These are phyloP conservation scores for Westerdykella aurantiaca DNA, from an alignment of 2,329 filamentous ascomycete genomes.

Conservation along the genomic window DNA sequence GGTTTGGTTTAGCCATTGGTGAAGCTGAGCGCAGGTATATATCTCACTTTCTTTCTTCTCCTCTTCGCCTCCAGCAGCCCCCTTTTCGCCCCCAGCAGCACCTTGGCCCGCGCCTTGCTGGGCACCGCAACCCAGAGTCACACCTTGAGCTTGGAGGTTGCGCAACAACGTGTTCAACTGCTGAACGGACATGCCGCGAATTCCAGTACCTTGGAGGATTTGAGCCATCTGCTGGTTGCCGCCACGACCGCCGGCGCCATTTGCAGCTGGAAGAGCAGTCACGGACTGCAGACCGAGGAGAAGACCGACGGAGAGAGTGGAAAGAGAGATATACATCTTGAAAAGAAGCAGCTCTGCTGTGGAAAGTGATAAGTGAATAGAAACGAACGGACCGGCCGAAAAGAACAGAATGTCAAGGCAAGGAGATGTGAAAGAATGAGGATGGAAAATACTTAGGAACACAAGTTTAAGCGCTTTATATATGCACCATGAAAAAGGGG, in stretches of 20 bases:
- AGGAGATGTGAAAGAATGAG: no score
- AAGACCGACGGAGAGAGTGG: not conserved
- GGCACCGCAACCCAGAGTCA: not conserved
- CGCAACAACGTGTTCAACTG: not conserved
- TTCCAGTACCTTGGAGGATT: not conserved
- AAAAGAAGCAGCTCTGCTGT: not conserved
- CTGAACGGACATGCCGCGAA: not conserved
- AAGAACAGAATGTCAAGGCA: not conserved
- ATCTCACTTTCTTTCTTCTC: conserved; percentile 1
- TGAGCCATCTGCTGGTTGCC: not conserved
- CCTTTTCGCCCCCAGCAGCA: not conserved
- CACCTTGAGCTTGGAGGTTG: not conserved
- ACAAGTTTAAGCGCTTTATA: no score
- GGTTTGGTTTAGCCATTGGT: not conserved
- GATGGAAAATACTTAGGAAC: no score
- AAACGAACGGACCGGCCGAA: not conserved
- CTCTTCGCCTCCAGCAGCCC: conserved; percentile 1
- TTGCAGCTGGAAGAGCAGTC: not conserved
- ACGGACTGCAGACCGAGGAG: not conserved
- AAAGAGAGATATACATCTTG: not conserved
- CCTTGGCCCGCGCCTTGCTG: not conserved
- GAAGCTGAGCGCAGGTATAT: no score
- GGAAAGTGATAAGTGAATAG: not conserved
- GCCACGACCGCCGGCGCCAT: not conserved
- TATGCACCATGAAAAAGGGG: no score